Evolutionary conservation across 1,139 yeast genomes (phyloP).

Genomic region (Yamadazyma friedrichii): DNA sequence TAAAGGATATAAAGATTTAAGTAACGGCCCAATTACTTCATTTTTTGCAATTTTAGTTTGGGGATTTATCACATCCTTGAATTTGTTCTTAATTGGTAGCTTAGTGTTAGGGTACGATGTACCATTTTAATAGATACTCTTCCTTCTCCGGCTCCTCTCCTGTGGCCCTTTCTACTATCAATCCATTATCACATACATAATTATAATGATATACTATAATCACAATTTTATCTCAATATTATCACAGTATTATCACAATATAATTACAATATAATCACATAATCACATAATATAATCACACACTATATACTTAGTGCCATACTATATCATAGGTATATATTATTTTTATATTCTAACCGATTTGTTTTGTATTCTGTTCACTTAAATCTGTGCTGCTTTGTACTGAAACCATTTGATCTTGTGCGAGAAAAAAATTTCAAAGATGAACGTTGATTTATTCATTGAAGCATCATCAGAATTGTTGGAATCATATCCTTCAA

Average conservation of each 20-base stretch:
- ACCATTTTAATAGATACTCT: constrained; percentile 22
- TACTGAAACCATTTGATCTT: background rate
- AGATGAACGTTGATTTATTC: constrained; percentile 30
- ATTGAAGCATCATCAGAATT: constrained; percentile 34
- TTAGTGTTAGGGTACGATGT: constrained; percentile 45
- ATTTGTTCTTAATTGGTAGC: constrained; percentile 50
- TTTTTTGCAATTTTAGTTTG: constrained; percentile 47
- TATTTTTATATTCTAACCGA: too few species aligned
- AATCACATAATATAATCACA: too few species aligned
- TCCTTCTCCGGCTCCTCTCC: background rate
- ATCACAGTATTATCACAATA: too few species aligned
- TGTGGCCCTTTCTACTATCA: background rate
- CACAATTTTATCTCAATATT: too few species aligned
- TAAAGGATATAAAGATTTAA: constrained; percentile 47
- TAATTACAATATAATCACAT: too few species aligned
- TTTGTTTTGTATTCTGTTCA: too few species aligned
- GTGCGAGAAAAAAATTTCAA: constrained; percentile 1
- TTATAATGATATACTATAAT: too few species aligned
- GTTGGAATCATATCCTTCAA: constrained; percentile 38
- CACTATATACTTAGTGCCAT: too few species aligned
- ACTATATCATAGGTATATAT: too few species aligned
- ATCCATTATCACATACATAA: too few species aligned
- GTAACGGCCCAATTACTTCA: constrained; percentile 49
- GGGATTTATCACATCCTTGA: constrained; percentile 52
- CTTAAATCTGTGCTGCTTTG: too few species aligned